These are phyloP conservation scores for Gloeostereum incarnatum DNA, from an alignment of 768 basidiomycete genomes.

Conservation along the genomic window DNA sequence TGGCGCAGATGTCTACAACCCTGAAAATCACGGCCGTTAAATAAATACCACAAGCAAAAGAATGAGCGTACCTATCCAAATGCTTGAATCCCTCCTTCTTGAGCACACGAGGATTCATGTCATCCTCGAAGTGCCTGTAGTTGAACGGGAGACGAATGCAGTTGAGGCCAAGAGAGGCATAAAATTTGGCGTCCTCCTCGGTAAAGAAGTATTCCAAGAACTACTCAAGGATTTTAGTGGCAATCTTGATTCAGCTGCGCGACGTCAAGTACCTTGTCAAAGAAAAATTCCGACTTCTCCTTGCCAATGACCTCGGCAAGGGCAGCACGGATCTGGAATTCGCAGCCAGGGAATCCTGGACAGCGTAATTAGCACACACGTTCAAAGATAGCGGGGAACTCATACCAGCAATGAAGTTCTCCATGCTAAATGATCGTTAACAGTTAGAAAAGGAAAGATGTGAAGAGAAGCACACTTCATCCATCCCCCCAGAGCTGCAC, in stretches of 20 bases:
- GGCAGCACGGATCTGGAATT: constrained; percentile 46
- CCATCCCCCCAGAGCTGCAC: constrained; percentile 79
- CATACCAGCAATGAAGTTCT: constrained; percentile 39
- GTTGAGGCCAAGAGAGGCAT: constrained; percentile 48
- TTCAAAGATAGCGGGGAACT: not conserved
- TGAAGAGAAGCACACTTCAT: constrained; percentile 46
- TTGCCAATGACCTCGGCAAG: constrained; percentile 41
- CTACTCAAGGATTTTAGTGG: constrained; percentile 16
- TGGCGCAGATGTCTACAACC: constrained; percentile 43
- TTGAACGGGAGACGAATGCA: constrained; percentile 46
- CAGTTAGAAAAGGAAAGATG: not conserved
- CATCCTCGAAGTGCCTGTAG: constrained; percentile 38
- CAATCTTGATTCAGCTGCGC: not conserved
- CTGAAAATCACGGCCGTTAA: no score
- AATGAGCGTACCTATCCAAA: no score
- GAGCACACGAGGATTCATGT: constrained; percentile 44
- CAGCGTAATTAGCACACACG: not conserved
- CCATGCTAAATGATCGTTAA: constrained; percentile 23
- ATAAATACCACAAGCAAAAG: no score
- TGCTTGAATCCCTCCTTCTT: constrained; percentile 47
- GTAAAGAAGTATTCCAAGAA: constrained; percentile 56
- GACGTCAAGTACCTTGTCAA: constrained; percentile 39
- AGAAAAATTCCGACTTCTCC: constrained; percentile 45
- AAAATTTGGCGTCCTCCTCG: constrained; percentile 45
- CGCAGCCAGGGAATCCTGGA: constrained; percentile 47